Base-by-base conservation (phyloP, 306 rosid genomes). In the Geum urbanum region DNA sequence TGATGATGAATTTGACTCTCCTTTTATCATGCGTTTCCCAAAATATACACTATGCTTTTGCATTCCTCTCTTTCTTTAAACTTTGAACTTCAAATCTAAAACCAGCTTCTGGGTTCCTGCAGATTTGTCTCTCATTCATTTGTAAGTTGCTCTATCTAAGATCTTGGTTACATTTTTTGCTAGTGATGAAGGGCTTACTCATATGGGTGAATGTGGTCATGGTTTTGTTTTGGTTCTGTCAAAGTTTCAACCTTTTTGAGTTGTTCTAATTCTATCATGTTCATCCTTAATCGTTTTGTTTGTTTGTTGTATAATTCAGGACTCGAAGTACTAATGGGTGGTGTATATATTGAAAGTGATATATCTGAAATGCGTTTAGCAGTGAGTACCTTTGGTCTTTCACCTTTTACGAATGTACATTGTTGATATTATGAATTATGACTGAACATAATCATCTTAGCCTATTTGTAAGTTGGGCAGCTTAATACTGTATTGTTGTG, bases 81-180 rank as follows among this genome's bases (percentile, higher is more conserved):
- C 73, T 54, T 59, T 35, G 19, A 37, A 35, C 32, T 13, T 35
- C 20, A 2, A 8, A 52, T n/a, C 57, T 11, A 51, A 18, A 72
- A 53, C 43, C 72, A 53, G 51, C 51, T 63, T 76, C 76, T 77
- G 83, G 82, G 69, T 63, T 82, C 64, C 60, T 76, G 56, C 83
- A 72, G 82, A 74, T 24, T 65, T 70, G 47, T 2, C 49, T 53
- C 70, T 71, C 19, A 65, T 69, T 15, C 62, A 27, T 22, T 35
- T 71, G 78, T 60, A 73, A 77, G 79, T 70, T 69, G 54, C 66
- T 74, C 69, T 66, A 11, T 59, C 67, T 64, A 57, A 12, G 43
- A 32, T 46, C 48, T 49, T 70, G 6, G 64, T 61, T 12, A 40
- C 66, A 62, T 24, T 58, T 72, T 47, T 53, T 45, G 60, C 67